Evolutionary conservation across 1,284 basidiomycete genomes (phyloP).

Genomic region (Trametes sp.): DNA sequence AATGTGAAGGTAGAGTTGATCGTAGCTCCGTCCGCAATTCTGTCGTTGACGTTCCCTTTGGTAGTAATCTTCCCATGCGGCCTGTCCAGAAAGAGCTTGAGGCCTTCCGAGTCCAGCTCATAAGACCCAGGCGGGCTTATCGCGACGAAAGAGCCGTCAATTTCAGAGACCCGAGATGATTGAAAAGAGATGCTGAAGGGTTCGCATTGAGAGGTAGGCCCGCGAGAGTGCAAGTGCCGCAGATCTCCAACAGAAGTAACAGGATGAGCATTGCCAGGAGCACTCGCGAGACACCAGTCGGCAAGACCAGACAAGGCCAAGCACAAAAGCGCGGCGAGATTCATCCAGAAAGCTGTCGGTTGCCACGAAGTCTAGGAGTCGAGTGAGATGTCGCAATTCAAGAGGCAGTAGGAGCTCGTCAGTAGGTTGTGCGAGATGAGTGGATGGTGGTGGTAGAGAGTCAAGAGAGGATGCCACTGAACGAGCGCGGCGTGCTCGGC

Average conservation of each 20-base stretch:
- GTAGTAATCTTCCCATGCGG: slow-evolving; percentile 44
- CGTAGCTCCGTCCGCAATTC: slow-evolving; percentile 49
- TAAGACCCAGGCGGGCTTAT: slow-evolving; percentile 46
- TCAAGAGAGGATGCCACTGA: not conserved
- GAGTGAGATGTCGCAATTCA: no score
- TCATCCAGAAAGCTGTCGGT: not conserved
- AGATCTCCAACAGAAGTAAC: not conserved
- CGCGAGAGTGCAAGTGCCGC: not conserved
- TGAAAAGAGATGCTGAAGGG: slow-evolving; percentile 33
- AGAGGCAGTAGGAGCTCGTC: no score
- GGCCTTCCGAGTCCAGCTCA: slow-evolving; percentile 35
- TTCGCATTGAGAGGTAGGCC: slow-evolving; percentile 27
- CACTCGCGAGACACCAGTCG: not conserved
- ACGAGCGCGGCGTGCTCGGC: no score
- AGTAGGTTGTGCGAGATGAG: not conserved
- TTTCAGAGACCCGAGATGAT: slow-evolving; percentile 12
- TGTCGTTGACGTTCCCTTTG: slow-evolving; percentile 46
- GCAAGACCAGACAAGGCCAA: not conserved
- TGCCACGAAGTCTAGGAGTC: no score
- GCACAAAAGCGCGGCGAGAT: not conserved
- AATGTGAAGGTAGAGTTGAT: slow-evolving; percentile 52
- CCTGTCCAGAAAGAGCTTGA: slow-evolving; percentile 47
- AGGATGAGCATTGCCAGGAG: not conserved
- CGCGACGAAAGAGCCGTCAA: slow-evolving; percentile 40
- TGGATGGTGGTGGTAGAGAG: slow-evolving; percentile 1